Conservation (phyloP, 257 asterid species). For the Nicotiana knightiana region DNA sequence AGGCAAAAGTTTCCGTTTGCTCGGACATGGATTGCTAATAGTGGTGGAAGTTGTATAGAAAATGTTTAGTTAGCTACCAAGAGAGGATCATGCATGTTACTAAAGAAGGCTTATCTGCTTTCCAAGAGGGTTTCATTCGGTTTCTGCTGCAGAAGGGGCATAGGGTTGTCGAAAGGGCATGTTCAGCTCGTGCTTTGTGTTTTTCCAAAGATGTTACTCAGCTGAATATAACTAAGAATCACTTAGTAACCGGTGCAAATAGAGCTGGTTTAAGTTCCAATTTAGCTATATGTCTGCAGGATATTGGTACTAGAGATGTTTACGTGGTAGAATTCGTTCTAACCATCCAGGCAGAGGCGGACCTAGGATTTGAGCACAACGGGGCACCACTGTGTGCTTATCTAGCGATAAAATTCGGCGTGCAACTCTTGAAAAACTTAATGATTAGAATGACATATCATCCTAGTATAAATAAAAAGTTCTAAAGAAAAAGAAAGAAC, state of each 20-base stretch:
- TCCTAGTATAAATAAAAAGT: too few relatives aligned
- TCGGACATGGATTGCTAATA: conserved; percentile 23
- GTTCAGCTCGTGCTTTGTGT: conserved; percentile 4
- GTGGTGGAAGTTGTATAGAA: not conserved
- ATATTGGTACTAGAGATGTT: not conserved
- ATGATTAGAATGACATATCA: too few relatives aligned
- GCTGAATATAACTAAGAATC: not conserved
- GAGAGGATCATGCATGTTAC: conserved; percentile 14
- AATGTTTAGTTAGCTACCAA: conserved; percentile 5
- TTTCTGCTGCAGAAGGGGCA: conserved; percentile 20
- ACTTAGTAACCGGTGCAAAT: conserved; percentile 18
- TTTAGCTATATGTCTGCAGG: conserved; percentile 23
- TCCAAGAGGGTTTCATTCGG: conserved; percentile 19
- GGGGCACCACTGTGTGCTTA: too few relatives aligned
- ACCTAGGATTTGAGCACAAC: too few relatives aligned
- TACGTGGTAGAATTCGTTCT: conserved; percentile 25
- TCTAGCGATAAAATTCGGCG: too few relatives aligned
- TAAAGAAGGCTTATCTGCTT: conserved; percentile 4
- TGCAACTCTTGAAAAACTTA: too few relatives aligned
- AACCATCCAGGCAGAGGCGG: not conserved
- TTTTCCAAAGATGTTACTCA: not conserved
- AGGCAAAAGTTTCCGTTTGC: conserved; percentile 18
- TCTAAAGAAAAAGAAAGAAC: too few relatives aligned
- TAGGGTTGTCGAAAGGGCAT: conserved; percentile 20
- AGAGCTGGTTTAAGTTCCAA: conserved; percentile 11